phyloP scores from a whole-genome alignment of 2,329 filamentous ascomycete species.

The Aspergillus sp. region DNA sequence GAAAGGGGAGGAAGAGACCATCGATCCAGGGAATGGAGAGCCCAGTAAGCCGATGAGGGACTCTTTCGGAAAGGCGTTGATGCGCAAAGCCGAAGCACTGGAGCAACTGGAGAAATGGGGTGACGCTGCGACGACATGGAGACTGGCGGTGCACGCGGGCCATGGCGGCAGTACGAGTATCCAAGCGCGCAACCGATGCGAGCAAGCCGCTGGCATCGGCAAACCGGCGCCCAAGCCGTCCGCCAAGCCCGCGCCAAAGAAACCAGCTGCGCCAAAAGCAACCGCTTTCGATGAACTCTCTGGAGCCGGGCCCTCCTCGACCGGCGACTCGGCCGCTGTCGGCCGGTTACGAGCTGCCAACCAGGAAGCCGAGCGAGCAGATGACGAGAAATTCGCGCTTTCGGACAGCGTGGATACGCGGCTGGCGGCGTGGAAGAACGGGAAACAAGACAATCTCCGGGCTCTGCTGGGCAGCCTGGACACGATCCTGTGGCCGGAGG shows the following conservation, averaged over 20 bases:
- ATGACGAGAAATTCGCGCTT: slow-evolving; percentile 87
- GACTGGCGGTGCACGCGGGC: slow-evolving; percentile 69
- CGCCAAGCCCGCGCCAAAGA: slow-evolving; percentile 25
- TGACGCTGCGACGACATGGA: slow-evolving; percentile 75
- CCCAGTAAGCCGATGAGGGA: slow-evolving; percentile 79
- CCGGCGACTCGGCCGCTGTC: slow-evolving; percentile 62
- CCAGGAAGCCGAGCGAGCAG: slow-evolving; percentile 70
- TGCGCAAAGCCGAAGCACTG: slow-evolving; percentile 87
- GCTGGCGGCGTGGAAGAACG: slow-evolving; percentile 73
- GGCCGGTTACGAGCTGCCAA: slow-evolving; percentile 74
- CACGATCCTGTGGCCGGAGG: slow-evolving; percentile 78
- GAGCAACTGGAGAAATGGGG: slow-evolving; percentile 93
- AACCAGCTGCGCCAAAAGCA: slow-evolving; percentile 37
- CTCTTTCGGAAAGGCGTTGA: slow-evolving; percentile 85
- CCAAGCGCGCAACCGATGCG: slow-evolving; percentile 78
- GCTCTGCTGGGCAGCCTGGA: slow-evolving; percentile 82
- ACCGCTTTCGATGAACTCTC: slow-evolving; percentile 26
- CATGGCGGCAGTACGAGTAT: slow-evolving; percentile 78
- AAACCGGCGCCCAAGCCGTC: slow-evolving; percentile 37
- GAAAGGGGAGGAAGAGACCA: slow-evolving; percentile 69
- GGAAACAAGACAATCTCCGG: slow-evolving; percentile 85
- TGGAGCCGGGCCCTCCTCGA: slow-evolving; percentile 32
- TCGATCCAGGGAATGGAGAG: slow-evolving; percentile 57
- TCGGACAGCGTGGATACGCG: slow-evolving; percentile 75
- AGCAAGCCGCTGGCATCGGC: slow-evolving; percentile 71